These are phyloP conservation scores for Salix caprea DNA, from an alignment of 345 rosid species.

Conservation along the genomic window DNA sequence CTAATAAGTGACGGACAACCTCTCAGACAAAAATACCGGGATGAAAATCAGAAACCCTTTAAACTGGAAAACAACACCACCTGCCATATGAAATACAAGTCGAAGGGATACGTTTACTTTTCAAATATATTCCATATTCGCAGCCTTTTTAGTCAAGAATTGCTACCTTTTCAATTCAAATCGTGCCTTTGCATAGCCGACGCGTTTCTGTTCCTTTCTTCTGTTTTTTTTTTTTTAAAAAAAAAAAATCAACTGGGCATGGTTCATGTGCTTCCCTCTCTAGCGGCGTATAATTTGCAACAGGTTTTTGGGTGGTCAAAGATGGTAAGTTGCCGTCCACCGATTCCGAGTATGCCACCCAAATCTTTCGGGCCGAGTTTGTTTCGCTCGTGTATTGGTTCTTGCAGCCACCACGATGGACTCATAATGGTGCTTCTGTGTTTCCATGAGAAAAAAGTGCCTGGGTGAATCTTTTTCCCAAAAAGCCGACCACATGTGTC, in stretches of 20 bases:
- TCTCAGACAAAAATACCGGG: not conserved
- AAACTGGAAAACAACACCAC: not conserved
- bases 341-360: not conserved
- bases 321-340: not conserved
- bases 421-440: not conserved
- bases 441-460: too few species aligned
- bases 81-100: not conserved
- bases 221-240: too few species aligned
- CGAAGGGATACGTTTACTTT: not conserved
- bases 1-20: not conserved
- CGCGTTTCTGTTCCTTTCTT: not conserved
- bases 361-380: not conserved
- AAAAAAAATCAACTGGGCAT: not conserved
- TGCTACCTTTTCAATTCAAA: not conserved
- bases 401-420: too few species aligned
- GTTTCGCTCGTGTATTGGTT: too few species aligned
- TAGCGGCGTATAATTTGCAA: not conserved
- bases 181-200: not conserved
- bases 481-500: not conserved
- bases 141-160: not conserved
- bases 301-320: not conserved
- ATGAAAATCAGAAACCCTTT: not conserved
- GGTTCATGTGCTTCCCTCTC: not conserved
- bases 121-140: not conserved
- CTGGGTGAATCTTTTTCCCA: not conserved